Percentiles rank a stretch among this genome's conserved stretches.
These are phyloP conservation scores for Parastagonospora avenae DNA, from an alignment of 2,329 filamentous ascomycete species.

Conservation along the genomic window DNA sequence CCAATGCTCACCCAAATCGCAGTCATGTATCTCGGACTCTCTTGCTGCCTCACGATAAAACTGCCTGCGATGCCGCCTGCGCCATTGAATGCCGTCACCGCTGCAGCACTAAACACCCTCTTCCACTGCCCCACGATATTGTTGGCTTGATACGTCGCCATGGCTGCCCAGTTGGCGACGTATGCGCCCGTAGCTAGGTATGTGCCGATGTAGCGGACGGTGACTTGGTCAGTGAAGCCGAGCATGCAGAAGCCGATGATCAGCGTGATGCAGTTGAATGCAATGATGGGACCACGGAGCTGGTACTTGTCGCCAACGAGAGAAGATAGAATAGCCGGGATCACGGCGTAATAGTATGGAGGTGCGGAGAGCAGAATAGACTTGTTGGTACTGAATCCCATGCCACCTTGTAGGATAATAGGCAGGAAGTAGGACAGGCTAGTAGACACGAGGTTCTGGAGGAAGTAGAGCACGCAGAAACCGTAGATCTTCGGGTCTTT, in stretches of 20 bases:
- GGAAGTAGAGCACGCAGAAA: slow-evolving; percentile 68
- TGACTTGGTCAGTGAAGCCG: slow-evolving; percentile 63
- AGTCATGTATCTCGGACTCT: slow-evolving; percentile 67
- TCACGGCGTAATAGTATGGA: slow-evolving; percentile 70
- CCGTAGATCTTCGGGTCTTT: slow-evolving; percentile 67
- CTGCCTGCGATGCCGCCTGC: slow-evolving; percentile 69
- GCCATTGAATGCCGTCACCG: slow-evolving; percentile 65
- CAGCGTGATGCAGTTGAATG: slow-evolving; percentile 67
- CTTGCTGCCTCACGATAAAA: slow-evolving; percentile 66
- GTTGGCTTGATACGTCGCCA: slow-evolving; percentile 63
- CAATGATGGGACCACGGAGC: slow-evolving; percentile 66
- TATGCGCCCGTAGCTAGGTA: slow-evolving; percentile 72
- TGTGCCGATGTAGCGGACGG: slow-evolving; percentile 67
- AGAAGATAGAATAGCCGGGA: slow-evolving; percentile 68
- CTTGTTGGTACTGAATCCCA: slow-evolving; percentile 50
- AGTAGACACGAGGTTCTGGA: slow-evolving; percentile 70
- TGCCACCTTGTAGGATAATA: slow-evolving; percentile 59
- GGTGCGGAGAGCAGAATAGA: slow-evolving; percentile 67
- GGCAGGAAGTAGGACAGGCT: slow-evolving; percentile 70
- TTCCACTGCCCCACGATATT: slow-evolving; percentile 63
- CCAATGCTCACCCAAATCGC: slow-evolving; percentile 72
- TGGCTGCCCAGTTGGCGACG: slow-evolving; percentile 70
- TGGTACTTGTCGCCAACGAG: slow-evolving; percentile 65
- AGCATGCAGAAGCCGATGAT: slow-evolving; percentile 70
- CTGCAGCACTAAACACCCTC: slow-evolving; percentile 64